Evolutionary conservation across 2,329 filamentous ascomycete species (phyloP).

Genomic region (Myriosclerotinia scirpicola): DNA sequence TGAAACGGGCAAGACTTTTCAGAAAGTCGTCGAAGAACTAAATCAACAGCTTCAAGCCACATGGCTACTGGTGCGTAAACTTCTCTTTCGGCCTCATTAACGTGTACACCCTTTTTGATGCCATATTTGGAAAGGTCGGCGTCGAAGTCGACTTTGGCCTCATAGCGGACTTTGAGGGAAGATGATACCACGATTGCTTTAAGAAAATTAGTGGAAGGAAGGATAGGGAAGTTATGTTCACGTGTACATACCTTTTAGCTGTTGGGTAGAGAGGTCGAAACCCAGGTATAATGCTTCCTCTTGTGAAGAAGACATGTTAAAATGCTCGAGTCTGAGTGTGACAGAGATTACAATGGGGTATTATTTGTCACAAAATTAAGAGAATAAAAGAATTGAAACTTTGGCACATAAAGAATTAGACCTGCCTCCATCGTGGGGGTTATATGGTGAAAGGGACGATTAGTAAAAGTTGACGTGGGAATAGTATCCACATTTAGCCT

Average conservation of each 20-base stretch:
- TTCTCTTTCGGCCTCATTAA: constrained; percentile 78
- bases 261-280: constrained; percentile 95
- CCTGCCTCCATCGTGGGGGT: constrained; percentile 20
- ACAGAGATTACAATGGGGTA: background rate
- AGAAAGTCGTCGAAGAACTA: constrained; percentile 73
- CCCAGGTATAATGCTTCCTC: constrained; percentile 75
- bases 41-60: constrained; percentile 91
- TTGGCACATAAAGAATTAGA: background rate
- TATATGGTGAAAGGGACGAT: constrained; percentile 17
- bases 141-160: constrained; percentile 95
- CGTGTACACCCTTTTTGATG: constrained; percentile 83
- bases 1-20: constrained; percentile 70
- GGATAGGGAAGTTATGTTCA: constrained; percentile 22
- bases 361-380: background rate
- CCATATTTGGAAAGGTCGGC: constrained; percentile 76
- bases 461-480: constrained; percentile 21
- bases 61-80: constrained; percentile 91
- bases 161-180: constrained; percentile 73
- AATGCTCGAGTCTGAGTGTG: constrained; percentile 18
- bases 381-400: constrained; percentile 7
- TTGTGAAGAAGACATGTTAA: constrained; percentile 42
- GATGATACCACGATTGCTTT: constrained; percentile 80
- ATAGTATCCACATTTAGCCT: constrained; percentile 26
- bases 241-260: constrained; percentile 72
- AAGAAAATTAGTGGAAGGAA: constrained; percentile 28